Evolutionary conservation across 1,284 basidiomycete genomes (phyloP), one percentile per base, ranked within the genome.

Genomic region (Irpex rosettiformis): DNA sequence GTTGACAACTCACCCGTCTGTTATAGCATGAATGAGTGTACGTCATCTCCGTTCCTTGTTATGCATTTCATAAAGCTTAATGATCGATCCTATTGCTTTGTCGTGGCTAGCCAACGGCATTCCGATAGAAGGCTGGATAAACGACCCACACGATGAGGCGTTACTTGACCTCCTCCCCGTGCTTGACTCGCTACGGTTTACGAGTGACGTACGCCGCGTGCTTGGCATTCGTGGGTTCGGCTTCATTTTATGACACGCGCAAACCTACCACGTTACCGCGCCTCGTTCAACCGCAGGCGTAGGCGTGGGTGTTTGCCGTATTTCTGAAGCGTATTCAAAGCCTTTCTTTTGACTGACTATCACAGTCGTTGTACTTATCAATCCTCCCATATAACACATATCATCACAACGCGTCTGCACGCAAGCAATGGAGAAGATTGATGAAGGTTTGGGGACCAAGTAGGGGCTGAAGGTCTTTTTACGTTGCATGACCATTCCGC

Each of bases 61-160:
- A 30, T 28, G 16, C n/a, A 21, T 37, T 40, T 18, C 49, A 28
- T 24, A 30, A 40, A 40, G 11, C 33, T 40, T n/a, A n/a, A 40
- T 40, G 33, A 11, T 40, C 22, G 61, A 51, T 28, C 57, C 16
- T 3, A 25, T 29, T 51, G 16, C 54, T 28, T 47, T 43, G 5
- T 8, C 27, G 27, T 30, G 40, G 33, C 18, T 58, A 75, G 96
- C 93, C 51, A 99, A 99, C 73, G 96, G 96, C 51, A 94, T 99
- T 66, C 97, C 96, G 30, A 94, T 99, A 71, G 96, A 99, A 78
- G 96, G 96, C 48, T 99, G 96, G 96, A 98, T 95, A 18, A 90
- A 95, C 62, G 97, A 99, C 74, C 96, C 95, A 22, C 88, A 89
- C 61, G 96, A 99, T 76, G 94, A 98, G 77, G 96, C 96, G 8